phyloP scores from a whole-genome alignment of 2,329 filamentous ascomycete species.

The Cladorrhinum sp. region DNA sequence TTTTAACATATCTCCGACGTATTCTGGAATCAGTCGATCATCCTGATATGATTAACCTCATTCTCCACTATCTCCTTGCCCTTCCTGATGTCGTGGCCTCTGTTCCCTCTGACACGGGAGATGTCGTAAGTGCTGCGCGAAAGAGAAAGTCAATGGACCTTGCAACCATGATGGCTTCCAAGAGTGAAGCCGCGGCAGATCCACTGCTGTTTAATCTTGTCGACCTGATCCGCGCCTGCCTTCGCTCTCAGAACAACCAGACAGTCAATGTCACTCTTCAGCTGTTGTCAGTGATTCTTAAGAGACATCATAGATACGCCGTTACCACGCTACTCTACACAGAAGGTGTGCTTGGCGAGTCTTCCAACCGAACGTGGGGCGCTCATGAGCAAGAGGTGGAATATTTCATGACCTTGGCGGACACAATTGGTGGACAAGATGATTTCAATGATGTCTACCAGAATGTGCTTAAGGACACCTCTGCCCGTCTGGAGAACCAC shows the following conservation, averaged over 20 bases:
- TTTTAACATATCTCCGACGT: slow-evolving; percentile 85
- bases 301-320: slow-evolving; percentile 84
- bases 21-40: slow-evolving; percentile 91
- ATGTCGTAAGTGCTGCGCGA: slow-evolving; percentile 64
- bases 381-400: slow-evolving; percentile 74
- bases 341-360: slow-evolving; percentile 53
- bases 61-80: slow-evolving; percentile 86
- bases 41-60: slow-evolving; percentile 89
- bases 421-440: slow-evolving; percentile 64
- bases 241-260: slow-evolving; percentile 80
- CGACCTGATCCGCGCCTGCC: slow-evolving; percentile 81
- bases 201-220: slow-evolving; percentile 90
- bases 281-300: slow-evolving; percentile 79
- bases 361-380: slow-evolving; percentile 63
- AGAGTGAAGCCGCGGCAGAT: slow-evolving; percentile 69
- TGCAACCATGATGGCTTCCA: slow-evolving; percentile 72
- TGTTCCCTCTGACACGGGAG: slow-evolving; percentile 39
- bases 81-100: slow-evolving; percentile 59
- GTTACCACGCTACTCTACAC: slow-evolving; percentile 72
- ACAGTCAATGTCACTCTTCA: slow-evolving; percentile 88
- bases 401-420: slow-evolving; percentile 65
- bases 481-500: slow-evolving; percentile 67
- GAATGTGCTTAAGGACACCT: slow-evolving; percentile 67
- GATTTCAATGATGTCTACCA: slow-evolving; percentile 73
- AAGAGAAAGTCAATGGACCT: slow-evolving; percentile 88